Evolutionary conservation across 352 stramenopile genomes (phyloP).

Genomic region (Pythium pectinolyticum): DNA sequence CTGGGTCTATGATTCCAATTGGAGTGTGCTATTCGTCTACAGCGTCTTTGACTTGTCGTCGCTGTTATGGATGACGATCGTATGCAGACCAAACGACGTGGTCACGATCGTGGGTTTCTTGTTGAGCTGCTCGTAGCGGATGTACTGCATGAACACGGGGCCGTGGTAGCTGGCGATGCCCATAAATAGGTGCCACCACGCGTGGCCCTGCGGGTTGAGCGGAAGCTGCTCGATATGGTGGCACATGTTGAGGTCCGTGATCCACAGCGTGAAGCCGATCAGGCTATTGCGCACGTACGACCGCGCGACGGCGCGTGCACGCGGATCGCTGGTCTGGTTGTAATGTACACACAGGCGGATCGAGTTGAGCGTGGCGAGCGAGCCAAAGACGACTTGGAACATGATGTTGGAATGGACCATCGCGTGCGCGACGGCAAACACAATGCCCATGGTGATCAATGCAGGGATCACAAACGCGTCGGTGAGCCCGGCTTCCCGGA

Average conservation of each 20-base stretch:
- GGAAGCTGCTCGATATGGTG: conserved; percentile 47
- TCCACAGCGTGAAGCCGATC: conserved; percentile 64
- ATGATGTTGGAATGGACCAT: conserved; percentile 72
- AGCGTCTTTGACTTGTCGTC: conserved; percentile 13
- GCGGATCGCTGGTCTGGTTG: conserved; percentile 43
- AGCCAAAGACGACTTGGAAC: conserved; percentile 71
- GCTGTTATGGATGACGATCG: conserved; percentile 45
- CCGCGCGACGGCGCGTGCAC: conserved; percentile 45
- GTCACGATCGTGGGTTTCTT: conserved; percentile 46
- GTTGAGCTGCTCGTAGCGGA: conserved; percentile 71
- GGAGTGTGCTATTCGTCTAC: not conserved
- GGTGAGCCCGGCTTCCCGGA: conserved; percentile 42
- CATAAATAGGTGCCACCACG: conserved; percentile 85
- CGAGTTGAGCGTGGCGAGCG: conserved; percentile 44
- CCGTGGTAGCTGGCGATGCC: conserved; percentile 73
- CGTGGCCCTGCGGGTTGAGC: conserved; percentile 73
- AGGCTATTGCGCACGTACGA: conserved; percentile 61
- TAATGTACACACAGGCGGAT: conserved; percentile 59
- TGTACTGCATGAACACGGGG: conserved; percentile 82
- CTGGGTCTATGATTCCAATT: too few species aligned
- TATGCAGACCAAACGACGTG: conserved; percentile 50
- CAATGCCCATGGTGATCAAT: conserved; percentile 45
- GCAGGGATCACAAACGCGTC: conserved; percentile 40
- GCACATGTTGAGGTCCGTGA: conserved; percentile 78
- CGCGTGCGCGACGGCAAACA: conserved; percentile 64